Evolutionary conservation across 306 rosid genomes (phyloP).

Genomic region (Notholithocarpus densiflorus): DNA sequence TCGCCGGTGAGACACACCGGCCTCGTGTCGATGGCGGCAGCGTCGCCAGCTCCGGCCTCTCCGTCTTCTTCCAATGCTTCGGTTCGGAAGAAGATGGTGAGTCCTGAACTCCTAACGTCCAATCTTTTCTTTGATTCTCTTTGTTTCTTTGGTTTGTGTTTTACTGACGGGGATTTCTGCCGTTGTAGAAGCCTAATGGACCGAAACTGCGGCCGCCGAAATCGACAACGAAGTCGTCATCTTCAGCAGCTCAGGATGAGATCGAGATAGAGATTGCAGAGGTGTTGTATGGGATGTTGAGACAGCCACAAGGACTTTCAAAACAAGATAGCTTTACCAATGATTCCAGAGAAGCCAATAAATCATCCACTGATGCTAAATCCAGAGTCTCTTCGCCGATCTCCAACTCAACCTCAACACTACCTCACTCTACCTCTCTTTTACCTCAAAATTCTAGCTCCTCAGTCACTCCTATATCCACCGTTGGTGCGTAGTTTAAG

Average conservation of each 20-base stretch:
- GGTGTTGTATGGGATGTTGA: constrained; percentile 84
- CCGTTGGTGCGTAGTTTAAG: constrained; percentile 59
- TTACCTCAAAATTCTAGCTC: constrained; percentile 61
- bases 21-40: constrained; percentile 16
- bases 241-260: constrained; percentile 69
- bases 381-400: constrained; percentile 78
- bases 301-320: constrained; percentile 84
- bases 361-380: constrained; percentile 56
- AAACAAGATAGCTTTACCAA: constrained; percentile 54
- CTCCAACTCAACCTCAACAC: constrained; percentile 47
- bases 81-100: constrained; percentile 74
- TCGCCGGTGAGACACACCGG: constrained; percentile 70
- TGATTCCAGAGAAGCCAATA: constrained; percentile 50
- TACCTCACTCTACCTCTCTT: constrained; percentile 25
- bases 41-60: constrained; percentile 53
- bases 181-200: constrained; percentile 69
- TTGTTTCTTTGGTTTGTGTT: neutral
- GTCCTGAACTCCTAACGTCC: constrained; percentile 25
- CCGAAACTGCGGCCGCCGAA: constrained; percentile 69
- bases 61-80: constrained; percentile 84
- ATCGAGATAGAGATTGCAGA: constrained; percentile 97
- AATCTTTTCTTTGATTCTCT: neutral
- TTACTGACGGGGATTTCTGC: constrained; percentile 29
- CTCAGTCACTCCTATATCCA: constrained; percentile 43
- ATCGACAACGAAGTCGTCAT: constrained; percentile 51